Conservation (phyloP, 495 filamentous ascomycete species). For the Podospora anserina region DNA sequence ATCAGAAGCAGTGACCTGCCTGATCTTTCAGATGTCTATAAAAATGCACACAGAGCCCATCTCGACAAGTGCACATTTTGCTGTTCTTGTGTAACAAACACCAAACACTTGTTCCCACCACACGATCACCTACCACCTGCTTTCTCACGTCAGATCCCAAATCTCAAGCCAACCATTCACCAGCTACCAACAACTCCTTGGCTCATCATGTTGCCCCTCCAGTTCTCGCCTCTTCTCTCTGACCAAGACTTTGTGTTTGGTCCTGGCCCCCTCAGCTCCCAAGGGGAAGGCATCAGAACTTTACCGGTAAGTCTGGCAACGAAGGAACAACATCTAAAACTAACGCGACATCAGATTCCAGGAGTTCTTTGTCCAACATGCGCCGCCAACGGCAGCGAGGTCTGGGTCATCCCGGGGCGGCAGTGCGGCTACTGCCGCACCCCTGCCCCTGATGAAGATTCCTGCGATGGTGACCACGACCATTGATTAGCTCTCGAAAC, state of each 20-base stretch:
- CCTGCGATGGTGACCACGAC: neutral
- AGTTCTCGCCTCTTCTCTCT: neutral
- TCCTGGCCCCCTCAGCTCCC: neutral
- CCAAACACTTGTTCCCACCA: conserved; percentile 1
- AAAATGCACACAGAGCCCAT: neutral
- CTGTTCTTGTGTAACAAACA: neutral
- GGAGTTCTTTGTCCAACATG: conserved; percentile 33
- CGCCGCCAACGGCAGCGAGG: conserved; percentile 44
- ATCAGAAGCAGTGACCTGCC: neutral
- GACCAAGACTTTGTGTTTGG: neutral
- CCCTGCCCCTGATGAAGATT: conserved; percentile 16
- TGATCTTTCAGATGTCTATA: neutral
- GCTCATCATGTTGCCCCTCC: neutral
- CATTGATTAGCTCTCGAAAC: neutral
- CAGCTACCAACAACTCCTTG: neutral
- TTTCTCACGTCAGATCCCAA: conserved; percentile 1
- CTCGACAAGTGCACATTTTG: neutral
- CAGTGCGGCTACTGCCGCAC: conserved; percentile 47
- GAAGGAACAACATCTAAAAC: neutral
- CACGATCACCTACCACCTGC: neutral
- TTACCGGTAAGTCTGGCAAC: conserved; percentile 10
- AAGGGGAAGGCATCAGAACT: conserved; percentile 9
- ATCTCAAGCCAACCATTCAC: neutral
- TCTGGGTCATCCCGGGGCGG: conserved; percentile 50
- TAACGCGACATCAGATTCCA: conserved; percentile 21